Evolutionary conservation across 2,329 filamentous ascomycete genomes (phyloP), one percentile per base, ranked within the genome.

Genomic region (Diaporthe sp.): DNA sequence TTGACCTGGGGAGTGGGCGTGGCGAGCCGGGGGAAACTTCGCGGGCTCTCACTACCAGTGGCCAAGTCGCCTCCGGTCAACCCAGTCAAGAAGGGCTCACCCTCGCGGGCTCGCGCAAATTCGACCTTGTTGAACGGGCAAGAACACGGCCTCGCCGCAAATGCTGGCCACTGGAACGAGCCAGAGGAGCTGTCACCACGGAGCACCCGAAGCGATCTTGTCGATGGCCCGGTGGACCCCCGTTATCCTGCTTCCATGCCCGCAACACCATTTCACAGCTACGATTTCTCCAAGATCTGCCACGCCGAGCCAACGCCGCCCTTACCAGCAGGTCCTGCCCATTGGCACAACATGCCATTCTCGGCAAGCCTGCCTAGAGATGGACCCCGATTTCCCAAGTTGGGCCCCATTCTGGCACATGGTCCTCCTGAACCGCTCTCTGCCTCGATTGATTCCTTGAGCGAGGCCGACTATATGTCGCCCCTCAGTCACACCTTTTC

Each of bases 1-100:
- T 89, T 98, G 85, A 98, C 96, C 62, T 98, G 96, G 96, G 95
- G 95, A 57, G 95, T 98, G 65, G 96, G 96, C 70, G 96, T 98
- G 75, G 96, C 96, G 74, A 98, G 96, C 85, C 93, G 96, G 81
- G 96, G 96, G 82, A 98, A 98, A 88, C 92, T 98, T 78, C 92
- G 96, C 77, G 96, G 96, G 53, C 88, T 98, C 79, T 96, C 96
- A 74, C 87, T 98, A 75, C 91, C 91, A 75, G 89, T 93, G 77
- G 91, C 91, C 74, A 92, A 92, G 82, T 85, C 89, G 13, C 88
- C 89, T 31, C 89, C 90, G 0, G 89, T 90, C 68, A 81, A 78
- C 79, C 83, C 87, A 58, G 86, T 82, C 70, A 91, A 90, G 84
- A 89, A 89, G 82, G 77, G 85, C 13, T 81, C 87, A 17, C 80